A percentile compares a stretch with the other conserved stretches of the same genome.
These are phyloP conservation scores for Globisporangium middletonii DNA, from an alignment of 352 stramenopile species.

Conservation along the genomic window DNA sequence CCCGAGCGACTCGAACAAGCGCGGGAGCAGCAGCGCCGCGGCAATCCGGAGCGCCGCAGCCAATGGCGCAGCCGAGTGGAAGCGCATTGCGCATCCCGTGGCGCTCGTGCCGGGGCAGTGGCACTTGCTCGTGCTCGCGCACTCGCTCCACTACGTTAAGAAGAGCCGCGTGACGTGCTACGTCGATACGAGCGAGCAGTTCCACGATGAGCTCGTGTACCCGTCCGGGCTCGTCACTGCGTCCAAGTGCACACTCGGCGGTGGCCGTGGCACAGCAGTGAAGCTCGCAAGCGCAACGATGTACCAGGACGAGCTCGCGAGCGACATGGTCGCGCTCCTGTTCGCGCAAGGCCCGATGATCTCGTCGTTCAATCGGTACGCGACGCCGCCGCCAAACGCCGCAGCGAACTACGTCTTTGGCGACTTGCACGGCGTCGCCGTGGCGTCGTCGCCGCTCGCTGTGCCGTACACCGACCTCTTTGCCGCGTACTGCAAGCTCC, in stretches of 20 bases:
- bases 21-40: slow-evolving; percentile 14
- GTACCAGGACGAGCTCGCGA: slow-evolving; percentile 72
- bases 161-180: slow-evolving; percentile 80
- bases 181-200: slow-evolving; percentile 54
- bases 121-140: slow-evolving; percentile 69
- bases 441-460: slow-evolving; percentile 34
- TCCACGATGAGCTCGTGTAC: slow-evolving; percentile 72
- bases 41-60: slow-evolving; percentile 25
- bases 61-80: slow-evolving; percentile 40
- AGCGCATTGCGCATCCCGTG: slow-evolving; percentile 44
- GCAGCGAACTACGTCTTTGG: slow-evolving; percentile 27
- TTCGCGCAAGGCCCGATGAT: slow-evolving; percentile 53
- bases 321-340: slow-evolving; percentile 46
- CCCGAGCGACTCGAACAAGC: slow-evolving; percentile 20
- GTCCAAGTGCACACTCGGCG: slow-evolving; percentile 68
- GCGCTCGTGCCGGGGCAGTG: slow-evolving; percentile 32
- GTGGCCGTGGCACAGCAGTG: slow-evolving; percentile 24
- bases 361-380: slow-evolving; percentile 55
- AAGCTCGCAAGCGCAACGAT: slow-evolving; percentile 70
- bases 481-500: slow-evolving; percentile 42
- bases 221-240: slow-evolving; percentile 64
- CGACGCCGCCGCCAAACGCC: slow-evolving; percentile 14
- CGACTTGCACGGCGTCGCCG: slow-evolving; percentile 41
- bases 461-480: slow-evolving; percentile 34
- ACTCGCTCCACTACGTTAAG: slow-evolving; percentile 82